Evolutionary conservation across 164 flowering plant genomes (phyloP), one percentile per base, ranked within the genome.

Genomic region (Liriodendron chinense): DNA sequence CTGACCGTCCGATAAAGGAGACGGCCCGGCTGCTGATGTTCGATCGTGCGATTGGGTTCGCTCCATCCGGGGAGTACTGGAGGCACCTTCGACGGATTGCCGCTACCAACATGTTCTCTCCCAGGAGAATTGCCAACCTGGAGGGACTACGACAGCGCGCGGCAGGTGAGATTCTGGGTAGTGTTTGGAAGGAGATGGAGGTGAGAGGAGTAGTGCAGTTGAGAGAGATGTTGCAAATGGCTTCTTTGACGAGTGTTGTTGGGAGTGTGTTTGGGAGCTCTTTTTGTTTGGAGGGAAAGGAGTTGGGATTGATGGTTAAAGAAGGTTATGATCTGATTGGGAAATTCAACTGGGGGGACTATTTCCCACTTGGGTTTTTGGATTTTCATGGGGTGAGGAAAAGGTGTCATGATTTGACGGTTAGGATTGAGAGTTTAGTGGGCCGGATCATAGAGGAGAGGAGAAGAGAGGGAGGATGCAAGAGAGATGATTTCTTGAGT

Each of bases 21-120:
- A 86, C 97, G 0, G 96, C 95, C 0, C 81, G 84, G 1, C 8
- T 79, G n/a, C 83, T 94, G 26, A 87, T 94, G 93, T 94, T 94
- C 56, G 90, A 93, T 67, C 91, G 93, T 0, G 97, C 98, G 73
- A 89, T 94, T 59, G 98, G 98, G 5, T 94, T 93, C 56, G 92
- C 98, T 22, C 94, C 97, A 21, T 82, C 88, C 0, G 96, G 95
- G 1, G 77, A 78, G 2, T 86, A 94, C 78, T 94, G 98, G 98
- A 79, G 90, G 34, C 82, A 81, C 68, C 88, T 94, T 0, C 78
- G 97, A 0, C 70, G 92, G 49, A 77, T 93, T 2, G 90, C 95
- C 0, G 84, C 94, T 0, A 82, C 22, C 49, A 82, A 89, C 81
- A 80, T 94, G 89, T 93, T 94, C 80, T 87, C 90, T 13, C 97